A percentile compares a stretch with the other conserved stretches of the same genome.
Conservation (phyloP, 352 stramenopile genomes). For the Pseudoperonospora humuli region DNA sequence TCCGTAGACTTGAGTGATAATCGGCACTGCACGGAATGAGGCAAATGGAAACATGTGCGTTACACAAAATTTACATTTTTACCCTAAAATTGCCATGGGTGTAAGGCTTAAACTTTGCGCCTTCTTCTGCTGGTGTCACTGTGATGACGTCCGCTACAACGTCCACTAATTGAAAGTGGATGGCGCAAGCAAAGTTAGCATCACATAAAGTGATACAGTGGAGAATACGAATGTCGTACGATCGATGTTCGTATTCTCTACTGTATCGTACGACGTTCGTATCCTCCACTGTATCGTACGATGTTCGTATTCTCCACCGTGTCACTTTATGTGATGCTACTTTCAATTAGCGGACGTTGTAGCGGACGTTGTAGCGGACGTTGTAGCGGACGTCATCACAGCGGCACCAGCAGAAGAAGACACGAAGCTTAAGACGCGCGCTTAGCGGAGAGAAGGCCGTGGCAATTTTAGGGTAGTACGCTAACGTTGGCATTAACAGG, state of each 20-base stretch:
- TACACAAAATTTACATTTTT: too few species aligned
- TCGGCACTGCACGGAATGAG: too few species aligned
- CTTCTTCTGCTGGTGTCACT: slow-evolving; percentile 8
- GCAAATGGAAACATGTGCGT: too few species aligned
- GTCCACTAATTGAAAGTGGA: slow-evolving; percentile 3
- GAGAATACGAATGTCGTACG: slow-evolving; percentile 8
- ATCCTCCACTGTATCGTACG: too few species aligned
- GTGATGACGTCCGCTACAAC: too few species aligned
- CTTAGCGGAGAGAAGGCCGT: slow-evolving; percentile 21
- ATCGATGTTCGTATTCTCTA: background rate
- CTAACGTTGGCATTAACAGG: too few species aligned
- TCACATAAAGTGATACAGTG: background rate
- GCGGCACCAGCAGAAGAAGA: slow-evolving; percentile 8
- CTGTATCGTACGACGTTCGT: too few species aligned
- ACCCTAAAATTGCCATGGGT: slow-evolving; percentile 29
- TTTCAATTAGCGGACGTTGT: slow-evolving; percentile 7
- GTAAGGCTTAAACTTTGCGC: slow-evolving; percentile 7
- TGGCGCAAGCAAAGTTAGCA: background rate
- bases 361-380: slow-evolving; percentile 5
- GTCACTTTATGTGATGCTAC: background rate
- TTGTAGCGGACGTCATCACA: too few species aligned
- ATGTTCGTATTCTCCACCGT: background rate
- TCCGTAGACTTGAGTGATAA: too few species aligned
- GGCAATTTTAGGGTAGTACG: slow-evolving; percentile 31
- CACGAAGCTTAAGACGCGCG: slow-evolving; percentile 7